A percentile compares a stretch with the other conserved stretches of the same genome.
These are phyloP conservation scores for Colletotrichum sublineola DNA, from an alignment of 2,329 filamentous ascomycete genomes.

Conservation along the genomic window DNA sequence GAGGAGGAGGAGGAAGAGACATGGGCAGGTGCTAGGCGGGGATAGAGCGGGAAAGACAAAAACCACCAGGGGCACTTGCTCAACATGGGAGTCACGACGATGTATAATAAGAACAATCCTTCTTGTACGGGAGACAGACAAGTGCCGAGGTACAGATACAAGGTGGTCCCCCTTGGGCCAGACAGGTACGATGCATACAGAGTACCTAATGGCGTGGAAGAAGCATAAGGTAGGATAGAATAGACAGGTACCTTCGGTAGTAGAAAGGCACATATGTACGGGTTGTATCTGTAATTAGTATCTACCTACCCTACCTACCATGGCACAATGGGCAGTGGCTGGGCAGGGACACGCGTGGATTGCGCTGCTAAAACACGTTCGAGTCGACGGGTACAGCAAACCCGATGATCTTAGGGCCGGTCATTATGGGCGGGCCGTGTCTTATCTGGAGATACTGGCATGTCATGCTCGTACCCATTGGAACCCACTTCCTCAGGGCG, in stretches of 20 bases:
- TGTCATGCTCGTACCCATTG: background rate
- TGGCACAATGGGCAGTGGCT: too few species aligned
- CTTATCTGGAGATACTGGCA: background rate
- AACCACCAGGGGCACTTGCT: background rate
- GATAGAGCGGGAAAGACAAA: background rate
- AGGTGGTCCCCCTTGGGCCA: too few species aligned
- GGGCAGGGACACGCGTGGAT: background rate
- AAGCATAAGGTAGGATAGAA: background rate
- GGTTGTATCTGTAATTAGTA: too few species aligned
- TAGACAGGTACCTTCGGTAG: background rate
- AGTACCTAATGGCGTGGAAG: background rate
- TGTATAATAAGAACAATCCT: background rate
- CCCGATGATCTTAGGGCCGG: background rate
- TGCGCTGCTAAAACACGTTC: conserved; percentile 15
- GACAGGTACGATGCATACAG: background rate
- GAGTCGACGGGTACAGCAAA: conserved; percentile 4
- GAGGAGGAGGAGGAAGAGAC: background rate
- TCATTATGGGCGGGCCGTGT: conserved; percentile 13
- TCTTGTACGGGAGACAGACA: too few species aligned
- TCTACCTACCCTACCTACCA: too few species aligned
- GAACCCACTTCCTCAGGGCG: background rate
- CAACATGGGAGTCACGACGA: background rate
- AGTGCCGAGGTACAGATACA: too few species aligned
- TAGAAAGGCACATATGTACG: background rate
- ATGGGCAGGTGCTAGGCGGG: background rate